These are phyloP conservation scores for Corymbia citriodora DNA, from an alignment of 441 rosid species.

Conservation along the genomic window DNA sequence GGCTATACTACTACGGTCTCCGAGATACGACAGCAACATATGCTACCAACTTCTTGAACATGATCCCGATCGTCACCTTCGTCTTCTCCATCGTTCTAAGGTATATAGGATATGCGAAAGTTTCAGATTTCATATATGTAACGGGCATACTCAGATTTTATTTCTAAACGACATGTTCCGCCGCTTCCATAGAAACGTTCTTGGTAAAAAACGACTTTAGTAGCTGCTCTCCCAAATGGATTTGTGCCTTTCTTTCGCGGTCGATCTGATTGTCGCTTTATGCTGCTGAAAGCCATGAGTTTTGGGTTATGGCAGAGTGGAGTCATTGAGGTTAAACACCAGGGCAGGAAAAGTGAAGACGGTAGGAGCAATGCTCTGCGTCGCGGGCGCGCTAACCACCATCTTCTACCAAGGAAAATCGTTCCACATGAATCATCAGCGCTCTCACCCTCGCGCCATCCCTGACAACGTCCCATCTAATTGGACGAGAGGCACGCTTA, in stretches of 20 bases:
- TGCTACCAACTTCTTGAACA: slow-evolving; percentile 33
- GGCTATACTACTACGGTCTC: slow-evolving; percentile 34
- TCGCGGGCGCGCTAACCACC: slow-evolving; percentile 24
- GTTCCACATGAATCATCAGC: slow-evolving; percentile 6
- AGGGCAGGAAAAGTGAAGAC: slow-evolving; percentile 27
- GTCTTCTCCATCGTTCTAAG: slow-evolving; percentile 18
- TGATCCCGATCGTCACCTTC: slow-evolving; percentile 34
- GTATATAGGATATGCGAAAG: neutral
- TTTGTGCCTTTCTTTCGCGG: neutral
- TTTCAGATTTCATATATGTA: neutral
- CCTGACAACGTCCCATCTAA: neutral
- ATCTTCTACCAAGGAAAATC: slow-evolving; percentile 29
- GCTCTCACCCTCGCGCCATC: neutral
- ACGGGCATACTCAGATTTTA: neutral
- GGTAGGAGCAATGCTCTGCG: slow-evolving; percentile 23
- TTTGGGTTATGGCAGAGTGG: neutral
- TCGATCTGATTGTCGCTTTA: neutral
- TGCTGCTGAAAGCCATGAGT: neutral
- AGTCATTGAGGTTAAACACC: neutral
- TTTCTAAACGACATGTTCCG: neutral
- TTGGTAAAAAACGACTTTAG: neutral
- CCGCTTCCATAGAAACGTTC: neutral
- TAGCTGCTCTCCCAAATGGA: neutral
- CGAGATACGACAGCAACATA: slow-evolving; percentile 36
- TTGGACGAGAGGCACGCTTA: slow-evolving; percentile 23